phyloP scores from a whole-genome alignment of 176 grass and related monocot genomes.

The Zea luxurians region DNA sequence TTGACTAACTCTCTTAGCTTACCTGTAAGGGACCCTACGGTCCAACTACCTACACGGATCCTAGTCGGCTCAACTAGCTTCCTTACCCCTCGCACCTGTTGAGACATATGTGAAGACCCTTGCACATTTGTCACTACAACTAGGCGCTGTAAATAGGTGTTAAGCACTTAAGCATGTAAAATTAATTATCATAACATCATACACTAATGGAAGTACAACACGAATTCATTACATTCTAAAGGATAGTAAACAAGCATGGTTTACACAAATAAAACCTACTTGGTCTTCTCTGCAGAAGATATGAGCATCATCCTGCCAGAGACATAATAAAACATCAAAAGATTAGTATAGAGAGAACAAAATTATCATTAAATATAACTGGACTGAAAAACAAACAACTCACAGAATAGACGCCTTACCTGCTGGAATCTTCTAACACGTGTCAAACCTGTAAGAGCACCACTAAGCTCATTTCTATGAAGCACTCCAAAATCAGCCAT shows the following conservation, averaged over 20 bases:
- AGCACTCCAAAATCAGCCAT: slow-evolving; percentile 98
- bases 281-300: slow-evolving; percentile 96
- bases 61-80: too few species aligned
- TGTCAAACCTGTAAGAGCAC: slow-evolving; percentile 95
- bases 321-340: slow-evolving; percentile 9
- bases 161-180: background rate
- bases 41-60: too few species aligned
- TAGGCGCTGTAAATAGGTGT: too few species aligned
- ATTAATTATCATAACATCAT: slow-evolving; percentile 2
- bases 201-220: background rate
- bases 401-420: slow-evolving; percentile 46
- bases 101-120: too few species aligned
- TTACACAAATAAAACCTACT: slow-evolving; percentile 51
- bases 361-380: background rate
- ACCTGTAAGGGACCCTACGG: too few species aligned
- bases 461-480: slow-evolving; percentile 94
- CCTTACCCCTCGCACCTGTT: too few species aligned
- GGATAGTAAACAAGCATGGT: background rate
- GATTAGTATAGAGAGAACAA: slow-evolving; percentile 3
- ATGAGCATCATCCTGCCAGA: slow-evolving; percentile 89
- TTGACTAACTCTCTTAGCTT: too few species aligned
- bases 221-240: background rate
- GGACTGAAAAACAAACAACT: slow-evolving; percentile 18
- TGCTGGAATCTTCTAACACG: slow-evolving; percentile 99
- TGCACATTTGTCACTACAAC: too few species aligned